phyloP scores from a whole-genome alignment of 192 early-diverging fungal species.

The Backusella liffmaniae region DNA sequence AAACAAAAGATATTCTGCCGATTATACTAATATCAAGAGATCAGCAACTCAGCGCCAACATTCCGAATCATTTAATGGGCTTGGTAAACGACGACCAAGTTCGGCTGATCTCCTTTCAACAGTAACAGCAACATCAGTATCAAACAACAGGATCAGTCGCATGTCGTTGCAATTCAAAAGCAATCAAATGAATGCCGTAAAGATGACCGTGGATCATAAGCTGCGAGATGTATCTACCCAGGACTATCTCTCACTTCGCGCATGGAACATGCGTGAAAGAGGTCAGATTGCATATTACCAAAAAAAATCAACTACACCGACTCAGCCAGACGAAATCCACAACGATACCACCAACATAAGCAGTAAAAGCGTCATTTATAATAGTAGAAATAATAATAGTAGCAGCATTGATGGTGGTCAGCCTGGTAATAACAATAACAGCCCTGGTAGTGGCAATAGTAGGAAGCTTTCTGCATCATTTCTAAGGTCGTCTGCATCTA shows the following conservation, averaged over 20 bases:
- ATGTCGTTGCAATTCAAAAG: slow-evolving; percentile 28
- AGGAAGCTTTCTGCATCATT: background rate
- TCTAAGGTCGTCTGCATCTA: slow-evolving; percentile 20
- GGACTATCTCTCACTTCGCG: slow-evolving; percentile 25
- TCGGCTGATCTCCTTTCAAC: slow-evolving; percentile 20
- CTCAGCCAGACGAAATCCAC: background rate
- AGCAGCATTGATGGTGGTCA: background rate
- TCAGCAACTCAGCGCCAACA: background rate
- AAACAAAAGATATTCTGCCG: slow-evolving; percentile 17
- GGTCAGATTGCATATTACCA: slow-evolving; percentile 8
- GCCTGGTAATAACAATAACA: background rate
- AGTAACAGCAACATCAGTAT: background rate
- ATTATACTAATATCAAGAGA: slow-evolving; percentile 12
- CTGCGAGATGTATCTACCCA: slow-evolving; percentile 30
- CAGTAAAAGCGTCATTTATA: background rate
- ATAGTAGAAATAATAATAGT: background rate
- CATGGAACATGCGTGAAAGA: slow-evolving; percentile 22
- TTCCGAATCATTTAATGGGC: background rate
- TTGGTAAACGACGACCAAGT: background rate
- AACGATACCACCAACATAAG: background rate
- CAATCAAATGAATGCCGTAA: slow-evolving; percentile 24
- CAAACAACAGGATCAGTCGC: slow-evolving; percentile 16
- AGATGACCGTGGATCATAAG: slow-evolving; percentile 26
- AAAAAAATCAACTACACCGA: background rate
- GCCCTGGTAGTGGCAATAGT: background rate